A percentile compares a stretch with the other conserved stretches of the same genome.
phyloP scores from a whole-genome alignment of 352 stramenopile genomes.

The Globisporangium heterothallicum region DNA sequence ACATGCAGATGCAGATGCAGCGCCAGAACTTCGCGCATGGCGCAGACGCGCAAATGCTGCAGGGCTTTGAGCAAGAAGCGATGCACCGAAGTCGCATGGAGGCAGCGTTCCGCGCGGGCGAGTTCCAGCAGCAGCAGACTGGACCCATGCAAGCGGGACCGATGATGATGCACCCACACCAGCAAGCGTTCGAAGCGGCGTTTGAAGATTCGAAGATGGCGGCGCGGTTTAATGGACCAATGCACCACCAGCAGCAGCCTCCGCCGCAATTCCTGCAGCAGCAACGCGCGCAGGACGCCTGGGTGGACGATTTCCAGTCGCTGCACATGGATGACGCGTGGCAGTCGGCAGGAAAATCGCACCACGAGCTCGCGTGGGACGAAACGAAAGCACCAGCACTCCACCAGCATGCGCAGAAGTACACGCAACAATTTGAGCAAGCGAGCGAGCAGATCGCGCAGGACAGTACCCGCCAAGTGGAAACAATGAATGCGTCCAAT shows the following conservation, averaged over 20 bases:
- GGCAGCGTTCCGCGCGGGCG: conserved; percentile 47
- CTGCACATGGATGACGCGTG: conserved; percentile 61
- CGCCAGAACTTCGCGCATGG: conserved; percentile 46
- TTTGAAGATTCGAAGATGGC: conserved; percentile 40
- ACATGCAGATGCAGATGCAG: conserved; percentile 75
- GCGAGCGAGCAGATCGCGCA: conserved; percentile 19
- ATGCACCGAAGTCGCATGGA: conserved; percentile 61
- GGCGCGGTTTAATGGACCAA: conserved; percentile 18
- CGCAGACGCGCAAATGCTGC: conserved; percentile 51
- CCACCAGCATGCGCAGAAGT: conserved; percentile 28
- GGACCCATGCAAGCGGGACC: conserved; percentile 8
- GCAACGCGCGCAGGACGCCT: conserved; percentile 38
- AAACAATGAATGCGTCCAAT: conserved; percentile 48
- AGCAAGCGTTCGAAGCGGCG: conserved; percentile 55
- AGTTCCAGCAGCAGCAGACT: conserved; percentile 15
- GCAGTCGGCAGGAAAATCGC: conserved; percentile 48
- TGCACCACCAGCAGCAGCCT: conserved; percentile 39
- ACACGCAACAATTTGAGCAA: conserved; percentile 22
- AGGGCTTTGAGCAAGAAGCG: conserved; percentile 58
- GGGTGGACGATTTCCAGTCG: conserved; percentile 63
- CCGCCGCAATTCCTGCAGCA: conserved; percentile 26
- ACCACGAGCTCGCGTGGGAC: conserved; percentile 61
- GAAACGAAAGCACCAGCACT: conserved; percentile 36
- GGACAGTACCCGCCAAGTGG: conserved; percentile 22
- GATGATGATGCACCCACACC: conserved; percentile 38